Base-by-base conservation (phyloP, 1,139 yeast genomes). In the Hansenula lynferdii region DNA sequence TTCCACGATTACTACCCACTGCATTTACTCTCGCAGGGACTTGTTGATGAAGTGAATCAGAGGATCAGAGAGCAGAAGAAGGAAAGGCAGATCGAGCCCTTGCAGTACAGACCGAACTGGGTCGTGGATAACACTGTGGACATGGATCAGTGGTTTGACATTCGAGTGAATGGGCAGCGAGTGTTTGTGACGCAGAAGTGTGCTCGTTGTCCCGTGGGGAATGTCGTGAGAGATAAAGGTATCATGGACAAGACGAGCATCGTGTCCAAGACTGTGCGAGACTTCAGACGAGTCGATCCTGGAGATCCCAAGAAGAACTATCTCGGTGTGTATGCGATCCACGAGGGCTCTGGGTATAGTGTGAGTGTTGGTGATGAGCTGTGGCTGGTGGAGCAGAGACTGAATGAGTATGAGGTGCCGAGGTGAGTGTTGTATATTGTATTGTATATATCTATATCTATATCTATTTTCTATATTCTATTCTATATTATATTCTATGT, bases 1-100 rank as follows among this genome's bases (percentile, higher is more conserved):
- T 70, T 67, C 50, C 76, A 69, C 40, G 76, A 70, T 46, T 62
- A 66, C 39, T 70, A 48, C 43, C 76, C 77, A 2, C 57, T 68
- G 15, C 54, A 67, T 35, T 43, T 70, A 30, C 50, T 65, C 38
- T 54, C 69, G 0, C 51, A 60, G 15, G 59, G 57, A 19, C 61
- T 67, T 8, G 47, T 64, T 20, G 61, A 54, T 6, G 59, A 54
- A 16, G 50, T 69, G 15, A 55, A 57, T 31, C 38, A 39, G 3
- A 44, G 50, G 12, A 54, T 62, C 16, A 34, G 24, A 9, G 40
- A 39, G 9, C 32, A 40, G 24, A 44, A 45, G 38, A 53, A 12
- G 39, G 45, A n/a, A 43, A 39, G 57, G 7, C 51, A 47, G 11
- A 54, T 53, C 2, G 36, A 36, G 15, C 29, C 56, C 5, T 44